phyloP scores from a whole-genome alignment of 306 rosid genomes.

The Sicyos edulis region DNA sequence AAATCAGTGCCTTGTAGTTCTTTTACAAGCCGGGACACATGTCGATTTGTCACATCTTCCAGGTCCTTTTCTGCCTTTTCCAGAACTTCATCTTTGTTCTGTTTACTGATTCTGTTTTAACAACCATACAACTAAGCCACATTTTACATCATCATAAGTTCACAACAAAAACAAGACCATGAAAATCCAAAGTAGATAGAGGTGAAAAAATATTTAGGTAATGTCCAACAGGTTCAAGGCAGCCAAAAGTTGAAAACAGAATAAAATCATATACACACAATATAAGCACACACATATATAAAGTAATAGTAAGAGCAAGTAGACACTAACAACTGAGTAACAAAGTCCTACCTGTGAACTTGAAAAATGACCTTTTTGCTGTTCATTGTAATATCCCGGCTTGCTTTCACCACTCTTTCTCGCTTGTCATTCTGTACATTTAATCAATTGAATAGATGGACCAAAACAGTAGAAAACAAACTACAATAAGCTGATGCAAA shows the following conservation, averaged over 20 bases:
- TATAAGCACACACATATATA: too few relatives aligned
- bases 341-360: slow-evolving; percentile 73
- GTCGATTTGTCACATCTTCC: slow-evolving; percentile 53
- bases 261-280: background rate
- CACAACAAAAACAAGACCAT: too few relatives aligned
- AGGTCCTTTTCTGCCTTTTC: slow-evolving; percentile 90
- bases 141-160: too few relatives aligned
- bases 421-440: slow-evolving; percentile 75
- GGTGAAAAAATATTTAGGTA: background rate
- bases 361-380: slow-evolving; percentile 98
- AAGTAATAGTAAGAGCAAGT: background rate
- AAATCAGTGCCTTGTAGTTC: slow-evolving; percentile 90
- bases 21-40: slow-evolving; percentile 50
- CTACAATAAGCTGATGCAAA: background rate
- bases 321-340: background rate
- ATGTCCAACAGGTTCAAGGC: slow-evolving; percentile 4
- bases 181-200: background rate
- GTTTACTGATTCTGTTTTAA: slow-evolving; percentile 62
- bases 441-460: slow-evolving; percentile 13
- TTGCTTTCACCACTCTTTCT: slow-evolving; percentile 86
- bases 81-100: slow-evolving; percentile 70
- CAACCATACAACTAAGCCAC: slow-evolving; percentile 15
- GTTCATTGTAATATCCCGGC: slow-evolving; percentile 86
- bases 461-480: background rate
- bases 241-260: background rate